Percentiles rank a stretch among this genome's conserved stretches.
These are phyloP conservation scores for Drosera capensis DNA, from an alignment of 148 eudicot genomes.

Conservation along the genomic window DNA sequence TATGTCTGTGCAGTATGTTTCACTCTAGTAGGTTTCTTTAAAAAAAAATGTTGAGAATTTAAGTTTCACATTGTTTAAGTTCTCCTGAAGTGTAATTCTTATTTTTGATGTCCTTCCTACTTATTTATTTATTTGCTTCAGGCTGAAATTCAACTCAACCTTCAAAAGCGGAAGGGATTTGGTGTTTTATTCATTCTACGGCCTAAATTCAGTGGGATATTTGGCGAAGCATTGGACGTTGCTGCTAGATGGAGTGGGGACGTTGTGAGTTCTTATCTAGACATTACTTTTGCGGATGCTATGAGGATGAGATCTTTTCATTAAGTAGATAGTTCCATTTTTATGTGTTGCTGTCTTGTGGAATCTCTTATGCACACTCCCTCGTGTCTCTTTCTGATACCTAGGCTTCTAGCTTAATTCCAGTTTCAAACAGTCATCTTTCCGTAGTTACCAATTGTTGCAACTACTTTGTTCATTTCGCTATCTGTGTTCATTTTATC, in stretches of 20 bases:
- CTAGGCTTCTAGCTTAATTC: no score
- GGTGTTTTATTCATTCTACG: conserved; percentile 78
- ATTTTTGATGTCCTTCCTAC: neutral
- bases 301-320: no score
- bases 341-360: neutral
- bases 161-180: conserved; percentile 87
- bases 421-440: no score
- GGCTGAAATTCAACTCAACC: conserved; percentile 91
- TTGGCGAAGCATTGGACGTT: conserved; percentile 96
- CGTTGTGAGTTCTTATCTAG: conserved; percentile 50
- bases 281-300: neutral
- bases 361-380: no score
- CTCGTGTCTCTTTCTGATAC: no score
- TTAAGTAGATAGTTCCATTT: neutral
- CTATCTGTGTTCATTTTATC: no score
- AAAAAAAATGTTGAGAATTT: no score
- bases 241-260: conserved; percentile 99
- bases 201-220: conserved; percentile 90
- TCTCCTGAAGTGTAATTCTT: neutral
- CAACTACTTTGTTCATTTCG: no score
- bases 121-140: conserved; percentile 20
- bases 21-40: no score
- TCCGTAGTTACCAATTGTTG: no score
- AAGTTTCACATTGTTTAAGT: neutral
- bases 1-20: no score